phyloP scores from a whole-genome alignment of 192 early-diverging fungal genomes.

The Coemansia sp. region DNA sequence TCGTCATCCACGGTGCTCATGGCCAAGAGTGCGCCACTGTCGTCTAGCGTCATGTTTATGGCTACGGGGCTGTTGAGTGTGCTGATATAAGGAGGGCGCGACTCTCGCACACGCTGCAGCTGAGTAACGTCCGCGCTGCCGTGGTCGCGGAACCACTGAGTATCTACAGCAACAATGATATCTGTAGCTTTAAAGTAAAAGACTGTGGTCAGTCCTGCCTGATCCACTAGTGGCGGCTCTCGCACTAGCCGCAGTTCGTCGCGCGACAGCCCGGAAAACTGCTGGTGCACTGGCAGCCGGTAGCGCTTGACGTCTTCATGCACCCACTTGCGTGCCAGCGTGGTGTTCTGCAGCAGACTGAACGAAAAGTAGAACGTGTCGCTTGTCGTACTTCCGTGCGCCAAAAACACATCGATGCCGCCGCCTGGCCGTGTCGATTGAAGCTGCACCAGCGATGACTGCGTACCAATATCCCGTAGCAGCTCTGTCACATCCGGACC shows the following conservation, averaged over 20 bases:
- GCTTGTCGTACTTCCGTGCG: conserved; percentile 33
- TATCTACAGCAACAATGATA: conserved; percentile 44
- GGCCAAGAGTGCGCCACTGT: conserved; percentile 47
- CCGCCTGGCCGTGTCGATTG: conserved; percentile 37
- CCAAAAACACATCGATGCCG: conserved; percentile 44
- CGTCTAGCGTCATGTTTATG: conserved; percentile 51
- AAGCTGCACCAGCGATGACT: conserved; percentile 43
- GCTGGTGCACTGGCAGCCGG: conserved; percentile 48
- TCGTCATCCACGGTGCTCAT: conserved; percentile 53
- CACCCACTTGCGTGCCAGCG: conserved; percentile 21
- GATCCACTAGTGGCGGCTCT: conserved; percentile 44
- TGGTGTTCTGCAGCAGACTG: conserved; percentile 47
- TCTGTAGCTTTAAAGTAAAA: conserved; percentile 54
- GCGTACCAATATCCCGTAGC: conserved; percentile 38
- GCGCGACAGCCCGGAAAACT: conserved; percentile 51
- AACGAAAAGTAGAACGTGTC: conserved; percentile 54
- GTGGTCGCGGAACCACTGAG: conserved; percentile 51
- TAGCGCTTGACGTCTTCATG: conserved; percentile 44
- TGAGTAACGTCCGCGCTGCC: conserved; percentile 44
- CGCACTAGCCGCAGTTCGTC: conserved; percentile 53
- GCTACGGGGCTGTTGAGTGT: conserved; percentile 53
- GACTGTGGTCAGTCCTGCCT: conserved; percentile 43
- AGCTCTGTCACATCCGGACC: conserved; percentile 37
- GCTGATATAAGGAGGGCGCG: conserved; percentile 53
- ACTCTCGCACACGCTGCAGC: conserved; percentile 52